Evolutionary conservation across 768 basidiomycete species (phyloP).

Genomic region (Panellus pusillus): DNA sequence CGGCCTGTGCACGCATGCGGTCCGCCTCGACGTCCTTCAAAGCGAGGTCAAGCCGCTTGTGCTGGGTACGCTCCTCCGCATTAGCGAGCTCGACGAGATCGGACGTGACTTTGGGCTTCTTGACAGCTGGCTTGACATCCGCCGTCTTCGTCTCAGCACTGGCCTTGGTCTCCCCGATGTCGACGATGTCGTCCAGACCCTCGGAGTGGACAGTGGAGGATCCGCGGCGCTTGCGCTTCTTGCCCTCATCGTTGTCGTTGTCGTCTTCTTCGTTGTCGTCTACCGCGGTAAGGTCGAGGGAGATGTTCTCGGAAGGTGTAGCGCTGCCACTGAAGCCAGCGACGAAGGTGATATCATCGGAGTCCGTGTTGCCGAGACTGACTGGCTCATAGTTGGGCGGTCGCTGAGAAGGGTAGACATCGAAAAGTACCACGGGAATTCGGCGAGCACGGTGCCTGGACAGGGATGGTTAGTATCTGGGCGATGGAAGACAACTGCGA

Average conservation of each 20-base stretch:
- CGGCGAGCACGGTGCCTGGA: background rate
- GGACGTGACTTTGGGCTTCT: background rate
- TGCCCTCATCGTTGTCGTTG: too few species aligned
- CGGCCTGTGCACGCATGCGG: background rate
- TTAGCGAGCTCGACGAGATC: constrained; percentile 2
- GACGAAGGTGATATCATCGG: background rate
- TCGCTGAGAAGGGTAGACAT: background rate
- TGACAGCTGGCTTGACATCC: background rate
- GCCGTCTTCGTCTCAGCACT: background rate
- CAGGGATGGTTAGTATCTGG: too few species aligned
- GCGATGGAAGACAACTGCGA: background rate
- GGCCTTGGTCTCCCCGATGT: background rate
- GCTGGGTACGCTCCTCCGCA: background rate
- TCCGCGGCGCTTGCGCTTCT: background rate
- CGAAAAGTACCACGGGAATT: background rate
- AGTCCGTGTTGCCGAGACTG: constrained; percentile 1
- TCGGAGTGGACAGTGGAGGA: background rate
- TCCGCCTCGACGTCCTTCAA: background rate
- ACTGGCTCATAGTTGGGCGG: background rate
- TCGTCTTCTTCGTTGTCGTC: too few species aligned
- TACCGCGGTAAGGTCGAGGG: too few species aligned
- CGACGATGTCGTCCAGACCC: background rate
- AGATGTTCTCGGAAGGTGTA: background rate
- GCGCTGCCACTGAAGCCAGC: background rate
- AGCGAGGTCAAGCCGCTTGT: background rate